Evolutionary conservation across 495 filamentous ascomycete species (phyloP).

Genomic region (Lentithecium fluviatile): DNA sequence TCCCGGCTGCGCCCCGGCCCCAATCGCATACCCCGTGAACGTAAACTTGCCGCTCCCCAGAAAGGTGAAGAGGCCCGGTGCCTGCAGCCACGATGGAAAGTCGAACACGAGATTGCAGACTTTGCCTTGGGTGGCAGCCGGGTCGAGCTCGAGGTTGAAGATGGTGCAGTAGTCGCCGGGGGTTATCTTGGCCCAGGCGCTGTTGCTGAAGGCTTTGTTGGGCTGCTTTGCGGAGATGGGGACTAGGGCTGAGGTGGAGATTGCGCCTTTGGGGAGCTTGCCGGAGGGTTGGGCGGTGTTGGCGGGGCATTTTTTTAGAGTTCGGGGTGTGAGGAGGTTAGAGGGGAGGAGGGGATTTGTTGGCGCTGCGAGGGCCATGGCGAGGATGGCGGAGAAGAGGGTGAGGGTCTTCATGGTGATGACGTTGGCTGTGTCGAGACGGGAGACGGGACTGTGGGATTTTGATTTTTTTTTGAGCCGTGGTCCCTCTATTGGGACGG

Average conservation of each 20-base stretch:
- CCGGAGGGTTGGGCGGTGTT: slow-evolving; percentile 24
- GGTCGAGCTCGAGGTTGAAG: slow-evolving; percentile 35
- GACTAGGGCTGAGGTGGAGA: slow-evolving; percentile 26
- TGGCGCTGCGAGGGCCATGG: neutral
- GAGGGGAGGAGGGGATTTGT: neutral
- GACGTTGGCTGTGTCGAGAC: no score
- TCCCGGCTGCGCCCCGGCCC: slow-evolving; percentile 12
- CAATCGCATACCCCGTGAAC: slow-evolving; percentile 43
- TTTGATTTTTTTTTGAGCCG: no score
- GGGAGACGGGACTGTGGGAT: no score
- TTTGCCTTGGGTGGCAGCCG: slow-evolving; percentile 25
- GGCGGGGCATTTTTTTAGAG: slow-evolving; percentile 12
- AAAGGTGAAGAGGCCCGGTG: slow-evolving; percentile 63
- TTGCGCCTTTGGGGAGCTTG: slow-evolving; percentile 19
- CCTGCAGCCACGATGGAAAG: slow-evolving; percentile 30
- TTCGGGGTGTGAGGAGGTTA: neutral
- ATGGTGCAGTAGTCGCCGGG: slow-evolving; percentile 32
- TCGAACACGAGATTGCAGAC: slow-evolving; percentile 33
- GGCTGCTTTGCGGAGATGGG: slow-evolving; percentile 24
- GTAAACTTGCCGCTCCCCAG: slow-evolving; percentile 62
- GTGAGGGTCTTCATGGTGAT: slow-evolving; percentile 5
- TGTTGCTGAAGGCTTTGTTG: slow-evolving; percentile 19
- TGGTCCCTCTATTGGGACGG: no score
- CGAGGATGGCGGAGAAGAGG: neutral
- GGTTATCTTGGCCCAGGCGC: slow-evolving; percentile 13